Evolutionary conservation across 305 asterid genomes (phyloP).

Genomic region (Rubia peregrina): DNA sequence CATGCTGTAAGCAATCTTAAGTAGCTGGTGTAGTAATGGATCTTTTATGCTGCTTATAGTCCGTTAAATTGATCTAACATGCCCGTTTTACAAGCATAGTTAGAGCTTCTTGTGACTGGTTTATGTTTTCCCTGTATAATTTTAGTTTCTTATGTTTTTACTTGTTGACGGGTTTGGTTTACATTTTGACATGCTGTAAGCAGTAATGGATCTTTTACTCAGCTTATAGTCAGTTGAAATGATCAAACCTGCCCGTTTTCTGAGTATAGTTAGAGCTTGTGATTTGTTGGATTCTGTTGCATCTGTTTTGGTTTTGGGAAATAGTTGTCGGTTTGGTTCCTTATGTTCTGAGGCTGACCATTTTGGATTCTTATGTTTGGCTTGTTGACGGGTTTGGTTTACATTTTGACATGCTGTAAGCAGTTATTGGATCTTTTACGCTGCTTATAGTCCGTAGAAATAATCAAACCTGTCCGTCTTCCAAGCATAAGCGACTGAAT

Average conservation of each 20-base stretch:
- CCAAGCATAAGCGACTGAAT: neutral
- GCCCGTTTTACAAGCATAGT: conserved; percentile 30
- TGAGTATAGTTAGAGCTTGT: too few species aligned
- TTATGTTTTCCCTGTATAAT: neutral
- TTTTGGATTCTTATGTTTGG: neutral
- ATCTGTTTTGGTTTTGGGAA: neutral
- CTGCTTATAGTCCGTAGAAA: neutral
- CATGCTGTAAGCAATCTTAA: neutral
- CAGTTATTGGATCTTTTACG: too few species aligned
- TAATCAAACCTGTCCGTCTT: neutral
- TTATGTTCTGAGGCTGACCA: neutral
- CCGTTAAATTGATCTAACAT: too few species aligned
- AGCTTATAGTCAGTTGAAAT: too few species aligned
- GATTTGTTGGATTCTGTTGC: neutral
- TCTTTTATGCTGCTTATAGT: too few species aligned
- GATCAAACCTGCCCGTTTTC: too few species aligned
- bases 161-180: too few species aligned
- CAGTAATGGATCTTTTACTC: too few species aligned
- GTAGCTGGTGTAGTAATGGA: too few species aligned
- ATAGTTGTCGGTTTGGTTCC: neutral
- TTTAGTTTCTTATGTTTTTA: too few species aligned
- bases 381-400: neutral
- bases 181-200: too few species aligned
- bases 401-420: neutral
- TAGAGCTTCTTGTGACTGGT: neutral